Percentiles rank a stretch among this genome's conserved stretches.
phyloP scores from a whole-genome alignment of 805 yeast species.

The Komagataella populi region DNA sequence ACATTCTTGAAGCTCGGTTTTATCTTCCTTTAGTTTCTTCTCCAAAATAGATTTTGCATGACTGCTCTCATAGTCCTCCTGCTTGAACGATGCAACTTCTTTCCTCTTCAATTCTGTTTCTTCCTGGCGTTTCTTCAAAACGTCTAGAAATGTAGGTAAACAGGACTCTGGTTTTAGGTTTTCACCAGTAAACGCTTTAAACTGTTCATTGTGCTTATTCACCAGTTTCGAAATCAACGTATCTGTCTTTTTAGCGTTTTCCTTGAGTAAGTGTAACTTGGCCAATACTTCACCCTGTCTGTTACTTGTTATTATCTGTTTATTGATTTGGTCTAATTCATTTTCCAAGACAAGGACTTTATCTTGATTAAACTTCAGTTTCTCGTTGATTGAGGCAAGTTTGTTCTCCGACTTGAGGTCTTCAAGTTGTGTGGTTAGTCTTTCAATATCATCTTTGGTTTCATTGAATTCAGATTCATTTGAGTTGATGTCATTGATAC shows the following conservation, averaged over 20 bases:
- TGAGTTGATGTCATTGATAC: slow-evolving; percentile 21
- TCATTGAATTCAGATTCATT: slow-evolving; percentile 34
- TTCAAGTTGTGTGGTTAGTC: slow-evolving; percentile 21
- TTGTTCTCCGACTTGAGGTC: slow-evolving; percentile 14
- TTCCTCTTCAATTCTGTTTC: background rate
- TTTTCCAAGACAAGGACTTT: slow-evolving; percentile 22
- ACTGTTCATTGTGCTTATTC: slow-evolving; percentile 3
- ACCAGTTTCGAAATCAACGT: slow-evolving; percentile 3
- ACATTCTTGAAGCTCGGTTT: background rate
- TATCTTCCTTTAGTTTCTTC: background rate
- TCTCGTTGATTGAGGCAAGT: slow-evolving; percentile 15
- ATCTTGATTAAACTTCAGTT: slow-evolving; percentile 24
- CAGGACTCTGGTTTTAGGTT: background rate
- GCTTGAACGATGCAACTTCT: background rate
- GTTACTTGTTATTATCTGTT: slow-evolving; percentile 34
- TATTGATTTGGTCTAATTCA: slow-evolving; percentile 38
- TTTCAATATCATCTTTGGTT: slow-evolving; percentile 27
- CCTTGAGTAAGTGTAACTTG: slow-evolving; percentile 30
- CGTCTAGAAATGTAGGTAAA: background rate
- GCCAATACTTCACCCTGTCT: slow-evolving; percentile 48
- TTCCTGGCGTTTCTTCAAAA: background rate
- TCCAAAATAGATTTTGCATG: background rate
- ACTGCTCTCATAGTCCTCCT: background rate
- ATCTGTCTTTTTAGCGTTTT: slow-evolving; percentile 14
- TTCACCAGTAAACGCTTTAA: background rate